Evolutionary conservation across 2,329 filamentous ascomycete species (phyloP).

Genomic region (Alternaria incomplexa): DNA sequence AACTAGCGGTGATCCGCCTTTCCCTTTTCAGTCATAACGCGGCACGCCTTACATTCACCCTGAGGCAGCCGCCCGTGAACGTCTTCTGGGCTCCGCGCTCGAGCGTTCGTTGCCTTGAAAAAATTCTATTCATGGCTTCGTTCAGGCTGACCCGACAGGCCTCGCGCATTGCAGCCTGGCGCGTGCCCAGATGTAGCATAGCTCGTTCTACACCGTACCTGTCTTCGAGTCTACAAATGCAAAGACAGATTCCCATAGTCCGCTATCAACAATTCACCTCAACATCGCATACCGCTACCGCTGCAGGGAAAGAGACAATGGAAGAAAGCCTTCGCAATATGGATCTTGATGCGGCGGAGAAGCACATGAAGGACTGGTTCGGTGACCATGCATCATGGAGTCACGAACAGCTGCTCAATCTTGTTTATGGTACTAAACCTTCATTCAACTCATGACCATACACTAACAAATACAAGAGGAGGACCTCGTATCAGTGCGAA

Average conservation of each 20-base stretch:
- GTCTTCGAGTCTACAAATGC: background rate
- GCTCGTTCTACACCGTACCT: background rate
- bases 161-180: background rate
- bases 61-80: background rate
- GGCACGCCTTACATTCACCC: background rate
- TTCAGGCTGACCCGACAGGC: background rate
- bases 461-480: slow-evolving; percentile 3
- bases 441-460: background rate
- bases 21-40: background rate
- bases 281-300: background rate
- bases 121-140: background rate
- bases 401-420: slow-evolving; percentile 14
- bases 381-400: slow-evolving; percentile 18
- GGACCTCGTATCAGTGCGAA: background rate
- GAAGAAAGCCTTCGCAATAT: slow-evolving; percentile 2
- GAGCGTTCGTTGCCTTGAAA: background rate
- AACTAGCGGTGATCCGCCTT: background rate
- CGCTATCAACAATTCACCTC: background rate
- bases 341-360: slow-evolving; percentile 14
- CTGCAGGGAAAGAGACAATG: background rate
- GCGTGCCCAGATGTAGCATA: background rate
- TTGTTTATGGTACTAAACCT: background rate
- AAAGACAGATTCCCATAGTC: background rate
- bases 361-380: slow-evolving; percentile 12
- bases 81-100: background rate